phyloP scores from a whole-genome alignment of 2,329 filamentous ascomycete genomes.

The Coleophoma crateriformis region DNA sequence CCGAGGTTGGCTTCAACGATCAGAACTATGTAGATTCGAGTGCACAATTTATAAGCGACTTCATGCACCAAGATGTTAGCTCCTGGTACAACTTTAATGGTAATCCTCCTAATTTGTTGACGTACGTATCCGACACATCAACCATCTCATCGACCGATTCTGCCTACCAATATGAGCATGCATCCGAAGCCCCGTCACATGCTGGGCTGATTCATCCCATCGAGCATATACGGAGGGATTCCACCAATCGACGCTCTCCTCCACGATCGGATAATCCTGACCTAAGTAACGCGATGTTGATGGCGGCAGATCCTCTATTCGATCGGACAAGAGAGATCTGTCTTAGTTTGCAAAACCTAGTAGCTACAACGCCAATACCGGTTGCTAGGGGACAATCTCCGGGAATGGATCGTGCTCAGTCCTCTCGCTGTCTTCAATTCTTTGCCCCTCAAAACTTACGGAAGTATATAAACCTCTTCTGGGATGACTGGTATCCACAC shows the following conservation, averaged over 20 bases:
- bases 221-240: not conserved
- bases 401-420: not conserved
- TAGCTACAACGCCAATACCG: not conserved
- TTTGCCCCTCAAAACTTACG: constrained; percentile 1
- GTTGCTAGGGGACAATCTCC: not conserved
- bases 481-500: constrained; percentile 1
- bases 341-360: not conserved
- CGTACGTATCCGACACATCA: no score
- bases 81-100: no score
- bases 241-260: not conserved
- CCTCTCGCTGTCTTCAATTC: not conserved
- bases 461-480: not conserved
- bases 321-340: not conserved
- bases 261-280: not conserved
- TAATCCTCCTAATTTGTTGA: no score
- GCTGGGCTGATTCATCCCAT: no score
- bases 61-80: no score
- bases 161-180: no score
- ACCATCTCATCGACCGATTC: no score
- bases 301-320: not conserved
- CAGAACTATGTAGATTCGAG: not conserved
- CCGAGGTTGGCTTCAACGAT: not conserved
- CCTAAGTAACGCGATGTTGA: not conserved
- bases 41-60: no score
- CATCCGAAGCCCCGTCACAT: no score